Conservation (phyloP, 495 filamentous ascomycete species). For the Talaromyces stipitatus region DNA sequence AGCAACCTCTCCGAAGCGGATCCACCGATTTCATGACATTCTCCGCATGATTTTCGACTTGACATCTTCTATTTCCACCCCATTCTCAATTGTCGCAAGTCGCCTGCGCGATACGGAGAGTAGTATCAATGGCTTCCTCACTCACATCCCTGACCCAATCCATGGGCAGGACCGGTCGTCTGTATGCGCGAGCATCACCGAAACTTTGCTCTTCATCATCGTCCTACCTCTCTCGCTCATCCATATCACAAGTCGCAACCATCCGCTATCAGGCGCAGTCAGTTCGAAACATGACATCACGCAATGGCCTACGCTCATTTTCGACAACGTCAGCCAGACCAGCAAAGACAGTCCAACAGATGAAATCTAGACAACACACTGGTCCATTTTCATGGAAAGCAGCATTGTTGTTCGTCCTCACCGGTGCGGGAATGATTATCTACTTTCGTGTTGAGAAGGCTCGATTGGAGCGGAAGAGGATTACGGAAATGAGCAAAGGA, state of each 20-base stretch:
- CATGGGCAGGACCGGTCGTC: not conserved
- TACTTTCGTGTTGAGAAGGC: conserved; percentile 91
- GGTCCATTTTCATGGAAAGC: conserved; percentile 85
- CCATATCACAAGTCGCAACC: not conserved
- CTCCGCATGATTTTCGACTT: not conserved
- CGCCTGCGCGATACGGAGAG: not conserved
- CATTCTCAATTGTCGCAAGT: not conserved
- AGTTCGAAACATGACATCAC: conserved; percentile 10
- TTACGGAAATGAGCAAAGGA: conserved; percentile 88
- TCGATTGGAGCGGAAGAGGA: conserved; percentile 73
- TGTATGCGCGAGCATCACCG: not conserved
- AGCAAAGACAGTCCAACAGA: conserved; percentile 35
- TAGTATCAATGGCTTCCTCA: not conserved
- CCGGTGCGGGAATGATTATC: conserved; percentile 66
- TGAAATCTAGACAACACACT: conserved; percentile 32
- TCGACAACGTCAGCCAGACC: conserved; percentile 22
- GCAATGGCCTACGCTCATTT: conserved; percentile 8
- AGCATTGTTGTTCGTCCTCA: conserved; percentile 73
- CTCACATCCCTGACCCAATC: not conserved
- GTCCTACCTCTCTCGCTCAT: not conserved
- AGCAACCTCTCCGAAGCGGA: not conserved
- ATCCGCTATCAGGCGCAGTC: conserved; percentile 16
- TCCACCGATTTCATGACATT: not conserved
- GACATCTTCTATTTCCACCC: not conserved
- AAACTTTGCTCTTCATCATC: not conserved